Evolutionary conservation across 768 basidiomycete genomes (phyloP), one percentile per base, ranked within the genome.

Genomic region (Pholiota molesta): DNA sequence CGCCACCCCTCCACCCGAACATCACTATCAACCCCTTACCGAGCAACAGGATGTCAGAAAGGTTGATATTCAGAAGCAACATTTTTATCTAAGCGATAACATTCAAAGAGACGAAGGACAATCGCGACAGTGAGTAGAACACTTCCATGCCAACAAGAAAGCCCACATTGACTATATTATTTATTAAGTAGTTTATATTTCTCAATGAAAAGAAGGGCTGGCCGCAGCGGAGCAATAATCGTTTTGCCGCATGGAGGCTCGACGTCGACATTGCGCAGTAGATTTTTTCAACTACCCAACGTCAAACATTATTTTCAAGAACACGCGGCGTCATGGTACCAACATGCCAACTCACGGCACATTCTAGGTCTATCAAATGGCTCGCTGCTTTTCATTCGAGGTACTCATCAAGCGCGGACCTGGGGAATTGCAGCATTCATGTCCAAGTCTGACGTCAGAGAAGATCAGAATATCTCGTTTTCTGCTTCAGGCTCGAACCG

Each of bases 371-470:
- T 55, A 4, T 14, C 39, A 17, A 63, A 63, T 17, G 62, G 62
- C 17, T 52, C 62, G 2, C 52, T 63, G 13, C 28, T 59, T 19
- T 47, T 63, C 8, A 42, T 63, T 16, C 35, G 33, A 8, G 52
- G 33, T 17, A 63, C 54, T 9, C 52, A 59, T 42, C 19, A 17
- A 8, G 53, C 58, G 2, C 14, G 28, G 35, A 59, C 62, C 6
- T 63, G 58, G 62, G 62, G 62, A 6, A 59, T 59, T 23, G 62
- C 62, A 6, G 35, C 62, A n/a, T 55, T 63, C 28, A 17, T 42
- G 8, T 47, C 57, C 23, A 54, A 35, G 5, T 26, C 23, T 5
- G 17, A 35, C 23, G 16, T 40, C 8, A 59, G 31, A 23, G 23
- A 55, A 10, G 6, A 52, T 8, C 31, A 58, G 19, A 6, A 17